Evolutionary conservation across 1,284 basidiomycete genomes (phyloP).

Genomic region (Cryptococcus neoformans): DNA sequence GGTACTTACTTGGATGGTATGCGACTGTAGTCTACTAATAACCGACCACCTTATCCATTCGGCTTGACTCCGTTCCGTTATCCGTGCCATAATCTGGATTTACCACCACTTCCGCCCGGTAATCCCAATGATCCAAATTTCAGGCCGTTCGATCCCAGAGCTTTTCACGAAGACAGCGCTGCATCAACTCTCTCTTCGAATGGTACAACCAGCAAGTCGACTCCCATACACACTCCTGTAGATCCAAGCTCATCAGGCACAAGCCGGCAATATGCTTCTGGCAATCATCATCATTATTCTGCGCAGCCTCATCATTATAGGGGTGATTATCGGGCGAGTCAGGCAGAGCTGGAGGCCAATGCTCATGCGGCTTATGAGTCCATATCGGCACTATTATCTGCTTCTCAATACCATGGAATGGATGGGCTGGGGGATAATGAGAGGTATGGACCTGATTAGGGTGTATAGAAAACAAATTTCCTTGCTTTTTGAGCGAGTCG

Average conservation of each 20-base stretch:
- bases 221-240: too few relatives aligned
- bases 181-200: too few relatives aligned
- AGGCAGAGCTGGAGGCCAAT: slow-evolving; percentile 2
- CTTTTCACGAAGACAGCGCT: too few relatives aligned
- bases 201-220: too few relatives aligned
- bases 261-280: too few relatives aligned
- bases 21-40: too few relatives aligned
- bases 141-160: slow-evolving; percentile 23
- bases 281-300: too few relatives aligned
- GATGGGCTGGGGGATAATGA: neutral
- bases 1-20: neutral
- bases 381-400: slow-evolving; percentile 13
- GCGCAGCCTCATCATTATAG: too few relatives aligned
- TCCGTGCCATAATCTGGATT: slow-evolving; percentile 25
- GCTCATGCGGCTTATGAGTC: slow-evolving; percentile 13
- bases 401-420: slow-evolving; percentile 5
- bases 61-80: slow-evolving; percentile 37
- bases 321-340: neutral
- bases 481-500: neutral
- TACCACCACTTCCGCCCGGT: slow-evolving; percentile 27
- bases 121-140: slow-evolving; percentile 30
- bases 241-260: too few relatives aligned
- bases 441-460: neutral
- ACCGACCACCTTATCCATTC: slow-evolving; percentile 24
- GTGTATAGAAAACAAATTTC: neutral